Percentiles rank a stretch among this genome's conserved stretches.
Conservation (phyloP, 805 yeast species). For the Kodamaea nitidulidarum region DNA sequence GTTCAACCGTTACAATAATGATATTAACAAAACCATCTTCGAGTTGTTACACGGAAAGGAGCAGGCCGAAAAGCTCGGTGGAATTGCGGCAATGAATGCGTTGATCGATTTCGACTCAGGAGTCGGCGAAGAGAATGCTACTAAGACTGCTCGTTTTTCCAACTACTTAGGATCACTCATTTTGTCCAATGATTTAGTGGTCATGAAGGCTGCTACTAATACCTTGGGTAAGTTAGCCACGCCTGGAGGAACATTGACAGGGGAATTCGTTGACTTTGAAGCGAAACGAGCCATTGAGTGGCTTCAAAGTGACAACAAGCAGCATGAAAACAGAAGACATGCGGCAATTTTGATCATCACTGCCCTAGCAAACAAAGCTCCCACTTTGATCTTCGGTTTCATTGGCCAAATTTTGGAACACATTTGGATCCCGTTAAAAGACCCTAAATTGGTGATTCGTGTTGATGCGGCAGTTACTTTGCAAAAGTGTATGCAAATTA, state of each 20-base stretch:
- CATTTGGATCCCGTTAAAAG: conserved; percentile 85
- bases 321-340: conserved; percentile 74
- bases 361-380: conserved; percentile 82
- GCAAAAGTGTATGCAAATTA: conserved; percentile 71
- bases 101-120: conserved; percentile 81
- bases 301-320: conserved; percentile 77
- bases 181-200: conserved; percentile 76
- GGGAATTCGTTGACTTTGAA: conserved; percentile 90
- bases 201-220: conserved; percentile 81
- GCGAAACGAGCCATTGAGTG: conserved; percentile 87
- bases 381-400: conserved; percentile 75
- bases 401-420: conserved; percentile 75
- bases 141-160: conserved; percentile 87
- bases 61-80: conserved; percentile 74
- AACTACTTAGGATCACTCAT: conserved; percentile 78
- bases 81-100: conserved; percentile 85
- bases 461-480: conserved; percentile 81
- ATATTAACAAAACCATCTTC: conserved; percentile 80
- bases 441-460: conserved; percentile 68
- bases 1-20: conserved; percentile 74
- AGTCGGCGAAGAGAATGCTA: conserved; percentile 71
- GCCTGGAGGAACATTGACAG: conserved; percentile 85
- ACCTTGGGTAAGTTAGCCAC: conserved; percentile 86
- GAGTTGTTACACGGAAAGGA: conserved; percentile 78
- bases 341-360: conserved; percentile 83